These are phyloP conservation scores for Aspergillus alliaceus DNA, from an alignment of 2,329 filamentous ascomycete species.

Conservation along the genomic window DNA sequence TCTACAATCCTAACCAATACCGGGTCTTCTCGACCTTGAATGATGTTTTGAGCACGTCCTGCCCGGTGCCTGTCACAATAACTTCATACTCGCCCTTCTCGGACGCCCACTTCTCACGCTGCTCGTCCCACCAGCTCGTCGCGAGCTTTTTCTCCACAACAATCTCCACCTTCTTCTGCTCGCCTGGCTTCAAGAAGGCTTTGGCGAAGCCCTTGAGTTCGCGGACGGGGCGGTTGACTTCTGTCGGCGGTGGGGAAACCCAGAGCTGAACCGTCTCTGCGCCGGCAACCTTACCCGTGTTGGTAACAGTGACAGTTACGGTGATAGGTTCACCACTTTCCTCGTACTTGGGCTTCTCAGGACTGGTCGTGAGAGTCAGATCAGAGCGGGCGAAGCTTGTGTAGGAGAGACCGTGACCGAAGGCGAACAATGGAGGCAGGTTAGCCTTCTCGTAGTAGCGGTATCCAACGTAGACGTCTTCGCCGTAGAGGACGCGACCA, in stretches of 20 bases:
- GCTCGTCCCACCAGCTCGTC: conserved; percentile 70
- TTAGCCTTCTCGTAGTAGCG: conserved; percentile 74
- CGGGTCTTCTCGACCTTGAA: conserved; percentile 62
- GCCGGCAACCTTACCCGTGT: conserved; percentile 55
- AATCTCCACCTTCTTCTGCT: conserved; percentile 59
- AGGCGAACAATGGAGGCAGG: conserved; percentile 68
- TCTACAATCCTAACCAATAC: conserved; percentile 66
- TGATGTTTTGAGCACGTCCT: conserved; percentile 50
- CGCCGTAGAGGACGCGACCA: conserved; percentile 71
- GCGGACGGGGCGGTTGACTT: conserved; percentile 58
- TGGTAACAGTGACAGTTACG: conserved; percentile 50
- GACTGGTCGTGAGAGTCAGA: conserved; percentile 35
- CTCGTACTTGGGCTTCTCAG: conserved; percentile 37
- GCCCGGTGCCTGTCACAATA: conserved; percentile 58
- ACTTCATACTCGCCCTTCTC: conserved; percentile 67
- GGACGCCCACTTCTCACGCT: conserved; percentile 62
- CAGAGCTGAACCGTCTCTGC: conserved; percentile 59
- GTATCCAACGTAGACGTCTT: conserved; percentile 80
- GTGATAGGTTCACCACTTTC: conserved; percentile 47
- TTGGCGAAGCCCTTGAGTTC: conserved; percentile 68
- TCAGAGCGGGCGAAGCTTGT: conserved; percentile 64
- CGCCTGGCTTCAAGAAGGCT: conserved; percentile 60
- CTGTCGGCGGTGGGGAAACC: conserved; percentile 46
- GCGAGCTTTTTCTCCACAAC: conserved; percentile 62
- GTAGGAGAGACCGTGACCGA: conserved; percentile 78